Evolutionary conservation across 1,139 yeast genomes (phyloP), one percentile per base, ranked within the genome.

Genomic region (Yamadazyma trypodendri): DNA sequence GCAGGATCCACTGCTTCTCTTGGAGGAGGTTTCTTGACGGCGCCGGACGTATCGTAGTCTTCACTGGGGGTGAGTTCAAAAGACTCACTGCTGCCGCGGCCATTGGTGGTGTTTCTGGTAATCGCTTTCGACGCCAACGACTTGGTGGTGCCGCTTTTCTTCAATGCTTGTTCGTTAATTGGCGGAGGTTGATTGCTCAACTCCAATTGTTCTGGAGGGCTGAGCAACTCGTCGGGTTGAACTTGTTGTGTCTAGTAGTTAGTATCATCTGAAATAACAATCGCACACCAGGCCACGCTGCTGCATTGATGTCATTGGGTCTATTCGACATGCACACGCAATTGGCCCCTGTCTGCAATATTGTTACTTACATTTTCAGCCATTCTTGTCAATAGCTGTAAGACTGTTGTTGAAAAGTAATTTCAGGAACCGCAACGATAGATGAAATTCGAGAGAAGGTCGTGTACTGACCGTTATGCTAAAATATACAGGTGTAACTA

Each of bases 1-100:
- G 89, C 73, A 1, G 92, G 85, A 21, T 76, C 79, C 7, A 71
- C 77, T 1, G 81, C 61, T 33, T 66, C 60, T 56, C 92, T 70
- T 25, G 77, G 74, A 1, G 69, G 67, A 2, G 76, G 76, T 43
- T 70, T 71, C 42, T 68, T 68, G 6, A 61, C 60, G 37, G 62
- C 63, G 21, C 60, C 58, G 2, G 60, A 40, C 36, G 60, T 46
- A 41, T 71, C 76, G 35, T 57, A 60, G 41, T 67, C 64, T 43
- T 58, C 65, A 46, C 67, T 61, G 8, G 62, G 65, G 9, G 42
- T 42, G 32, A 53, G 46, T 17, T 44, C 52, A 31, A 45, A 34
- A 7, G 46, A 31, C 14, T 46, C 44, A 23, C 41, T 30, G 34
- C 43, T 38, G 2, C 24, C 35, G 9, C 30, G 29, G 4, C 32